Conservation (phyloP, 345 rosid genomes). For the Anacardium occidentale region DNA sequence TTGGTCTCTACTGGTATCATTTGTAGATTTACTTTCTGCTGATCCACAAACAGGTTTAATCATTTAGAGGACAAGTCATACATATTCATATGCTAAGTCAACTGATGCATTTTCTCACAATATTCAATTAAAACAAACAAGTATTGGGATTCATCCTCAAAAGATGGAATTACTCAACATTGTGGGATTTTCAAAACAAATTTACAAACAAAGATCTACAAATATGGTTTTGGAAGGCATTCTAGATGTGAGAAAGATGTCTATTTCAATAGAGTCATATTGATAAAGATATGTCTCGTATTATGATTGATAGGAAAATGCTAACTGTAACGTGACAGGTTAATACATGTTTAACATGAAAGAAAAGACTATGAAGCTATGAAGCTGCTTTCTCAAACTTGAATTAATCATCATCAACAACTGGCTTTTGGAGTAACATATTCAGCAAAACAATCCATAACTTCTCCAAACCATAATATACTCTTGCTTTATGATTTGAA, state of each 20-base stretch:
- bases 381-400: no score
- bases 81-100: background rate
- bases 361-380: no score
- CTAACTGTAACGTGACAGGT: no score
- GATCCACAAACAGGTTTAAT: slow-evolving; percentile 23
- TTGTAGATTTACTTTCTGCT: slow-evolving; percentile 68
- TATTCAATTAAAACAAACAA: background rate
- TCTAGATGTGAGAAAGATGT: background rate
- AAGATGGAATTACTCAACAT: background rate
- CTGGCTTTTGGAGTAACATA: no score
- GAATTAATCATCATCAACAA: no score
- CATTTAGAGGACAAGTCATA: slow-evolving; percentile 16
- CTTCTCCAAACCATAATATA: background rate
- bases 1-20: slow-evolving; percentile 71
- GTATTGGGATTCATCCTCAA: background rate
- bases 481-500: background rate
- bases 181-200: background rate
- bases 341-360: no score
- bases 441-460: background rate
- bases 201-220: background rate
- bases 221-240: background rate
- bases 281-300: no score
- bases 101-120: background rate
- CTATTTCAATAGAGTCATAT: background rate
- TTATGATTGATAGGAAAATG: no score